Evolutionary conservation across 2,329 filamentous ascomycete species (phyloP).

Genomic region (Corniculantispora saksenae): DNA sequence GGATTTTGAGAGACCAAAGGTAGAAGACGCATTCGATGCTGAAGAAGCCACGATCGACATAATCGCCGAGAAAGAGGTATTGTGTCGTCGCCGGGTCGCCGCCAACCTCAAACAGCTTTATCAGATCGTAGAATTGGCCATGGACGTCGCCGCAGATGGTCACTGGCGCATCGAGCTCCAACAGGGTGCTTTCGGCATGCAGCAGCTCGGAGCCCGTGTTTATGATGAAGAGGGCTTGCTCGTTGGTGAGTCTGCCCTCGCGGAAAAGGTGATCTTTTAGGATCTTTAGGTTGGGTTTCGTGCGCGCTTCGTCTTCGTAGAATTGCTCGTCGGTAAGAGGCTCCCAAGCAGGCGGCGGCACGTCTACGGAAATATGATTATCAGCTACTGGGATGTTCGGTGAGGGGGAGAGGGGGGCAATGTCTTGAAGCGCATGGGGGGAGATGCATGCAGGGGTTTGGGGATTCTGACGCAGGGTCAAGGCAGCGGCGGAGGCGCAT

Average conservation of each 20-base stretch:
- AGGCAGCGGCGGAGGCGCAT: constrained; percentile 5
- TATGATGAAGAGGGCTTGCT: constrained; percentile 96
- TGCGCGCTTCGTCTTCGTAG: constrained; percentile 80
- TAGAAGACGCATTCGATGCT: constrained; percentile 99
- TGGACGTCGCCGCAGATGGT: constrained; percentile 98
- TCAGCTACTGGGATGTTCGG: constrained; percentile 7
- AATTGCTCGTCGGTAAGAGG: constrained; percentile 94
- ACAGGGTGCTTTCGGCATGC: constrained; percentile 85
- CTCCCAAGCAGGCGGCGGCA: constrained; percentile 93
- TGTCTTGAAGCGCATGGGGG: not conserved
- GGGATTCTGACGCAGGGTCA: not conserved
- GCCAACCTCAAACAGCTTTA: constrained; percentile 99
- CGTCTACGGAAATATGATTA: constrained; percentile 60
- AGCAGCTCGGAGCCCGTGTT: constrained; percentile 83
- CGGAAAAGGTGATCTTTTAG: constrained; percentile 98
- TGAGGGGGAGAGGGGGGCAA: not conserved
- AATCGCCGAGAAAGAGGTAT: constrained; percentile 96
- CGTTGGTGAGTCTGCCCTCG: constrained; percentile 93
- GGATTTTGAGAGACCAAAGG: constrained; percentile 97
- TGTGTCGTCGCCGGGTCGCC: constrained; percentile 94
- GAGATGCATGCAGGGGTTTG: not conserved
- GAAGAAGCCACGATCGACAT: constrained; percentile 97
- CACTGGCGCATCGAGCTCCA: constrained; percentile 99
- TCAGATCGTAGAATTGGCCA: constrained; percentile 97
- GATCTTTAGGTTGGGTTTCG: constrained; percentile 89